phyloP scores from a whole-genome alignment of 2,329 filamentous ascomycete genomes.

The Paracorniculantispora psalliotae region DNA sequence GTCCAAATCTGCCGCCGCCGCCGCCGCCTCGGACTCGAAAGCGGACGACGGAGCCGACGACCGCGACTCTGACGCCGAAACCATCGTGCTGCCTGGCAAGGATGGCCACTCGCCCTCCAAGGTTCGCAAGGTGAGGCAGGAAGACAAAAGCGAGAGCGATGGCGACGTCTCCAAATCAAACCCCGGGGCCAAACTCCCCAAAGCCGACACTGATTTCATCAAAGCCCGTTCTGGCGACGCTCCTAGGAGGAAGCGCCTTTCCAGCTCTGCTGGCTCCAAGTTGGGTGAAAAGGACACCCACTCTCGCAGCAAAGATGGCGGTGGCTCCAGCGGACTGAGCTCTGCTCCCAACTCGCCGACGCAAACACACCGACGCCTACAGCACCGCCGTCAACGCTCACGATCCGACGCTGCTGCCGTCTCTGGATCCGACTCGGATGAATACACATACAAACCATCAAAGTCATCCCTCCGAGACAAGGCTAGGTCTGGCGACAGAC shows the following conservation, averaged over 20 bases:
- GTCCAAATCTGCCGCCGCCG: slow-evolving; percentile 23
- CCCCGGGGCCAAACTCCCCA: slow-evolving; percentile 30
- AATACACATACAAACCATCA: slow-evolving; percentile 39
- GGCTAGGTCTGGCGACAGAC: slow-evolving; percentile 42
- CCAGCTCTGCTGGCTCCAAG: slow-evolving; percentile 22
- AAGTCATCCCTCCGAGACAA: slow-evolving; percentile 39
- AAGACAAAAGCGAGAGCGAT: slow-evolving; percentile 57
- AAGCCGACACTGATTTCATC: slow-evolving; percentile 31
- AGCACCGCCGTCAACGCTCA: slow-evolving; percentile 28
- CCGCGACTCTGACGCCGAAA: slow-evolving; percentile 67
- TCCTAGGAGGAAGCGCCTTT: slow-evolving; percentile 47
- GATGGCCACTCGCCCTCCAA: slow-evolving; percentile 61
- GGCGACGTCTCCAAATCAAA: slow-evolving; percentile 31
- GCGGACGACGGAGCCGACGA: slow-evolving; percentile 42
- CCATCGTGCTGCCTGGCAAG: slow-evolving; percentile 62
- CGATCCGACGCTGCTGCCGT: slow-evolving; percentile 36
- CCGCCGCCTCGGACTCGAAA: slow-evolving; percentile 27
- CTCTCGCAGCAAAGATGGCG: slow-evolving; percentile 41
- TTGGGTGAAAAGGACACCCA: slow-evolving; percentile 35
- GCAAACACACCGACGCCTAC: slow-evolving; percentile 30
- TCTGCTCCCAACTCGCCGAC: slow-evolving; percentile 55
- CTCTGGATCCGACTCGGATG: slow-evolving; percentile 54
- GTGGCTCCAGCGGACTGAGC: slow-evolving; percentile 48
- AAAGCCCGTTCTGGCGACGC: slow-evolving; percentile 16
- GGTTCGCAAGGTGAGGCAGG: slow-evolving; percentile 59